A percentile compares a stretch with the other conserved stretches of the same genome.
These are phyloP conservation scores for Saccharomyces cerevisiae DNA, from an alignment of 805 yeast genomes.

Conservation along the genomic window DNA sequence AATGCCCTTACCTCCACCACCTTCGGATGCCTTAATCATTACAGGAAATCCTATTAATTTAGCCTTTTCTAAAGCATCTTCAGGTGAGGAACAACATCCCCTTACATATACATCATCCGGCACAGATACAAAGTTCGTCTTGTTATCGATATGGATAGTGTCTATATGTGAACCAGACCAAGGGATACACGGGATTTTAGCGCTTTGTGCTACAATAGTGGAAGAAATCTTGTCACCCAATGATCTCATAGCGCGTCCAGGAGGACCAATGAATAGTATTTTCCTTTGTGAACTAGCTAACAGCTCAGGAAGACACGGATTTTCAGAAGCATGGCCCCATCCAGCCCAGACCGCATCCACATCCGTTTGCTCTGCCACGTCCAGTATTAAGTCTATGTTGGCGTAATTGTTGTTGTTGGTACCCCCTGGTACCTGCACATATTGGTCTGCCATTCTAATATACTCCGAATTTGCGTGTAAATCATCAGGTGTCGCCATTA, in stretches of 20 bases:
- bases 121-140: constrained; percentile 79
- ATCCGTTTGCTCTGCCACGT: constrained; percentile 89
- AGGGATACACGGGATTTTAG: constrained; percentile 95
- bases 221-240: constrained; percentile 96
- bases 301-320: constrained; percentile 87
- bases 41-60: constrained; percentile 90
- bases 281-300: constrained; percentile 88
- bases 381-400: constrained; percentile 93
- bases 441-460: constrained; percentile 98
- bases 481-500: constrained; percentile 99
- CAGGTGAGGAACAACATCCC: constrained; percentile 83
- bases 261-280: constrained; percentile 95
- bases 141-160: constrained; percentile 59
- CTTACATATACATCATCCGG: constrained; percentile 70
- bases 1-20: constrained; percentile 99
- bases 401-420: constrained; percentile 98
- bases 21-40: constrained; percentile 98
- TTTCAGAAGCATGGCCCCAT: constrained; percentile 99
- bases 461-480: constrained; percentile 94
- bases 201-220: constrained; percentile 98
- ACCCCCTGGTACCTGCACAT: constrained; percentile 97
- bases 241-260: constrained; percentile 98
- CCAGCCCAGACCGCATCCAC: constrained; percentile 99
- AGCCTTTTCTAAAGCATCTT: constrained; percentile 84
- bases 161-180: constrained; percentile 99